These are phyloP conservation scores for Dichomitus squalens DNA, from an alignment of 1,284 basidiomycete species.

Conservation along the genomic window DNA sequence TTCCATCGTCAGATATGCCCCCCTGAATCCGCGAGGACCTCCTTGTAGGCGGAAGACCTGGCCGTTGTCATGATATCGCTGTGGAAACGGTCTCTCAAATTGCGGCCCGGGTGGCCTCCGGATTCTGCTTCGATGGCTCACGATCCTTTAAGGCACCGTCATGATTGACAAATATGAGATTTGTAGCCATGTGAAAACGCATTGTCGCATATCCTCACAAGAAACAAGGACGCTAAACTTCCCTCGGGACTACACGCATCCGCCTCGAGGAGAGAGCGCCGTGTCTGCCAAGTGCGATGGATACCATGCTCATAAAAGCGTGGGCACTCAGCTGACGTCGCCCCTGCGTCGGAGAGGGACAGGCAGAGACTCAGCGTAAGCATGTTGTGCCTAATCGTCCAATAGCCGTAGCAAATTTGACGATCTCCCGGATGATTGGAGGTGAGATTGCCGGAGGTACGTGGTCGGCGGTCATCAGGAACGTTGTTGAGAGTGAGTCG, in stretches of 20 bases:
- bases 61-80: conserved; percentile 12
- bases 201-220: not conserved
- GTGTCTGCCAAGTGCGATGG: not conserved
- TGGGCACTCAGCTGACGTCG: not conserved
- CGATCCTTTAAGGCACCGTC: not conserved
- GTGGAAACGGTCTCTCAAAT: conserved; percentile 13
- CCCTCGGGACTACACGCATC: not conserved
- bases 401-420: not conserved
- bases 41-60: conserved; percentile 1
- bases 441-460: conserved; percentile 6
- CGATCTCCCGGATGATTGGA: conserved; percentile 12
- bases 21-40: no score
- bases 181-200: not conserved
- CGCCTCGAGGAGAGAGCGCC: not conserved
- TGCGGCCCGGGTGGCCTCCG: conserved; percentile 1
- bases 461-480: conserved; percentile 16
- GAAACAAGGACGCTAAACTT: not conserved
- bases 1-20: no score
- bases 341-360: no score
- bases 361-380: no score
- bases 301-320: not conserved
- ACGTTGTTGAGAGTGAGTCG: not conserved
- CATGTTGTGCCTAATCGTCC: not conserved
- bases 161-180: not conserved
- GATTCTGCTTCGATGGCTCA: conserved; percentile 9